Conservation (phyloP, 1,284 basidiomycete genomes). For the Gomphus bonarii region DNA sequence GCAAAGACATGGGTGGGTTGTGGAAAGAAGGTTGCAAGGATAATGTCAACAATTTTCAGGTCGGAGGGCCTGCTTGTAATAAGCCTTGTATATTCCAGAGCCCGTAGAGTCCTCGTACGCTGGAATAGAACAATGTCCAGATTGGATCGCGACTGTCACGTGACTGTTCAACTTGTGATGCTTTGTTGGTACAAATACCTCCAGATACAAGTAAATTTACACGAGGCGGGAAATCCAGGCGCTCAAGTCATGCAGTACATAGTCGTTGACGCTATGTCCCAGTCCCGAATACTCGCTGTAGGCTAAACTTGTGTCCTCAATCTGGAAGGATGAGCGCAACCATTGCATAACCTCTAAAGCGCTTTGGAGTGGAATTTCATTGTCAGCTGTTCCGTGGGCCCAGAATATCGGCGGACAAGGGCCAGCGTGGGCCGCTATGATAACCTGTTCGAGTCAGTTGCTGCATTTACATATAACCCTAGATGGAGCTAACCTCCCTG, state of each 20-base stretch:
- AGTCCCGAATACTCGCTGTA: conserved; percentile 26
- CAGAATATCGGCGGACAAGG: conserved; percentile 30
- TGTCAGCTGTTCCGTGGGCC: conserved; percentile 30
- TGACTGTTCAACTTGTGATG: not conserved
- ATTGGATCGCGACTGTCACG: not conserved
- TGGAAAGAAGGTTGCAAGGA: not conserved
- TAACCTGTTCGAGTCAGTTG: not conserved
- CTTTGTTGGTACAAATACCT: not conserved
- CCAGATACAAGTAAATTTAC: not conserved
- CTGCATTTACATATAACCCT: not conserved
- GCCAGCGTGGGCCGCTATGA: conserved; percentile 21
- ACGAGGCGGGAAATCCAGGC: conserved; percentile 35
- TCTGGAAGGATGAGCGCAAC: conserved; percentile 21
- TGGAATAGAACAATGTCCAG: too few relatives aligned
- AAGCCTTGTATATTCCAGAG: not conserved
- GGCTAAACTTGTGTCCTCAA: conserved; percentile 19
- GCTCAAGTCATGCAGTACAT: conserved; percentile 27
- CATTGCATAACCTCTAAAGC: conserved; percentile 26
- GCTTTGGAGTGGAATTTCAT: conserved; percentile 27
- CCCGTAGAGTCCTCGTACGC: not conserved
- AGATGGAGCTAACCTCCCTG: conserved; percentile 22
- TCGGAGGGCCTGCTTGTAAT: not conserved
- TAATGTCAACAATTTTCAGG: not conserved
- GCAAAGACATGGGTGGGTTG: not conserved
- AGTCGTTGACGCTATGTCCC: conserved; percentile 26